These are phyloP conservation scores for Gastrodia elata DNA, from an alignment of 106 monocot genomes.

Conservation along the genomic window DNA sequence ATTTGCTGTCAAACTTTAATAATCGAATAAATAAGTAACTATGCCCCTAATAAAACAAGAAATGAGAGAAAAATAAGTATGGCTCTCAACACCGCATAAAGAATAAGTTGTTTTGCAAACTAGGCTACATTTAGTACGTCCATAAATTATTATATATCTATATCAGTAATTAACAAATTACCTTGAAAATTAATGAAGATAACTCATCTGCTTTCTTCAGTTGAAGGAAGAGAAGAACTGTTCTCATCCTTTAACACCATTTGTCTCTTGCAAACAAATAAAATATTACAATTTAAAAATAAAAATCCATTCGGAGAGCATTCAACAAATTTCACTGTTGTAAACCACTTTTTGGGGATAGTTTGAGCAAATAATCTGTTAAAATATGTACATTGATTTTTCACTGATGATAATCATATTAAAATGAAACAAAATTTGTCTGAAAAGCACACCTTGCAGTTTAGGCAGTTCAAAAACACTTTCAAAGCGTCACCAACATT, in stretches of 20 bases:
- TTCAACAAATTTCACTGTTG: slow-evolving; percentile 19
- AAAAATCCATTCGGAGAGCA: slow-evolving; percentile 15
- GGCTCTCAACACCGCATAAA: too few relatives aligned
- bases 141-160: neutral
- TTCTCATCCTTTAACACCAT: slow-evolving; percentile 30
- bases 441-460: neutral
- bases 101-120: neutral
- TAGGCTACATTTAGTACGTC: neutral
- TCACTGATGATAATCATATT: slow-evolving; percentile 31
- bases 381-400: slow-evolving; percentile 27
- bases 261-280: slow-evolving; percentile 80
- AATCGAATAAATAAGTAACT: neutral
- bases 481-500: neutral
- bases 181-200: neutral
- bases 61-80: neutral
- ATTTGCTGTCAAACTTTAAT: neutral
- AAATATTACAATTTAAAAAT: slow-evolving; percentile 50
- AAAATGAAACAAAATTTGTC: neutral
- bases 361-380: slow-evolving; percentile 33
- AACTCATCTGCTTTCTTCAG: slow-evolving; percentile 8
- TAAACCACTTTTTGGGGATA: slow-evolving; percentile 6
- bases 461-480: neutral
- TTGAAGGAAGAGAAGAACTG: slow-evolving; percentile 17
- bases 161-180: neutral
- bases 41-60: neutral